A percentile compares a stretch with the other conserved stretches of the same genome.
Conservation (phyloP, 2,329 filamentous ascomycete genomes). For the Pyricularia sp. region DNA sequence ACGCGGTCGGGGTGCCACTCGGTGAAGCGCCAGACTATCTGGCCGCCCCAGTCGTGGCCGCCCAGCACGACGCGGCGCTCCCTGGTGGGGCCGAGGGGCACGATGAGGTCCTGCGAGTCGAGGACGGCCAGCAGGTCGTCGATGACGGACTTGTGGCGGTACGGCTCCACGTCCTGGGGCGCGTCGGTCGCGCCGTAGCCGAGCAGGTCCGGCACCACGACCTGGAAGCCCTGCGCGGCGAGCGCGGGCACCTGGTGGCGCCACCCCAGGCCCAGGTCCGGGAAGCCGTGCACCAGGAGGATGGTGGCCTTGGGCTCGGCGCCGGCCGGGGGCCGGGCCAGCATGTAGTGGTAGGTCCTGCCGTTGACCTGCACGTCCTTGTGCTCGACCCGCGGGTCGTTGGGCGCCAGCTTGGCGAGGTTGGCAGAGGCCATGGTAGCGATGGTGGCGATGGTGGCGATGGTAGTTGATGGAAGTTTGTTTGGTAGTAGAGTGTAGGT, state of each 20-base stretch:
- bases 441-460: not conserved
- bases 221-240: constrained; percentile 60
- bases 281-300: constrained; percentile 62
- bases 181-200: constrained; percentile 75
- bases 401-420: constrained; percentile 51
- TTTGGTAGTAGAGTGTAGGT: too few relatives aligned
- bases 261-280: constrained; percentile 79
- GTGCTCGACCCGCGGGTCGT: constrained; percentile 58
- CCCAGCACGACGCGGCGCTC: constrained; percentile 61
- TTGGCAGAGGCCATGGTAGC: constrained; percentile 30
- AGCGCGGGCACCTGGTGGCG: constrained; percentile 78
- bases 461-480: too few relatives aligned
- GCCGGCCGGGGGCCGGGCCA: constrained; percentile 36
- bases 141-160: constrained; percentile 62
- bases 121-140: constrained; percentile 68
- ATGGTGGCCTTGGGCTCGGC: constrained; percentile 18
- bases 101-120: constrained; percentile 25
- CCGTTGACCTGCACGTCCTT: constrained; percentile 56
- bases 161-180: constrained; percentile 50
- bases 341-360: constrained; percentile 59
- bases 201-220: constrained; percentile 78
- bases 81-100: not conserved
- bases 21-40: constrained; percentile 61
- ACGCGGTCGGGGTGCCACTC: constrained; percentile 67
- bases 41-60: constrained; percentile 89